Conservation (phyloP, 2,329 filamentous ascomycete species). For the Monilinia laxa region DNA sequence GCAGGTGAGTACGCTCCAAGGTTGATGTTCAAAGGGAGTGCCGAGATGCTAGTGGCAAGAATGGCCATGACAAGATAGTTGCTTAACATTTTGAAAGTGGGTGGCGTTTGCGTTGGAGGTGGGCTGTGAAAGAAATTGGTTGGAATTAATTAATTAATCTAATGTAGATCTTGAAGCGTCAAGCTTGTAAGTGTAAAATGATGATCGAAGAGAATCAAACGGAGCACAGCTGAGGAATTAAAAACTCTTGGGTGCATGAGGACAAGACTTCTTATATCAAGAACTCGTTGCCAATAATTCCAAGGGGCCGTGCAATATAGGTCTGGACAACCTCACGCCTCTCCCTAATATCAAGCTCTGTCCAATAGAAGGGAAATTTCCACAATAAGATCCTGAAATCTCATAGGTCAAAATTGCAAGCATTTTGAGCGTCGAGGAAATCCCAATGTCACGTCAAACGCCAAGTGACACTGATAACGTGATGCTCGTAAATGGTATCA, state of each 20-base stretch:
- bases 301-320: conserved; percentile 14
- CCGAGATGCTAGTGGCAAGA: conserved; percentile 21
- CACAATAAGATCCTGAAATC: neutral
- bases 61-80: conserved; percentile 18
- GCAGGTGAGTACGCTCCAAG: conserved; percentile 22
- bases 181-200: conserved; percentile 18
- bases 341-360: neutral
- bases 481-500: conserved; percentile 2
- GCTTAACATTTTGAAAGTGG: conserved; percentile 15
- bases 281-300: conserved; percentile 13
- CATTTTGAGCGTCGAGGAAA: too few species aligned
- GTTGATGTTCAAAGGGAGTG: conserved; percentile 23
- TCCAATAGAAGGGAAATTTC: neutral
- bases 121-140: conserved; percentile 5
- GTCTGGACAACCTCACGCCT: conserved; percentile 6
- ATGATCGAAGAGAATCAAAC: conserved; percentile 14
- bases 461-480: conserved; percentile 21
- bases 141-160: neutral
- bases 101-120: neutral
- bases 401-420: neutral
- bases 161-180: conserved; percentile 17
- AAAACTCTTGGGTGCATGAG: conserved; percentile 23
- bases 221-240: conserved; percentile 23
- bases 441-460: conserved; percentile 11
- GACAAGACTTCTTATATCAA: conserved; percentile 24